Evolutionary conservation across 495 filamentous ascomycete genomes (phyloP).

Genomic region (Penicillium bovifimosum): DNA sequence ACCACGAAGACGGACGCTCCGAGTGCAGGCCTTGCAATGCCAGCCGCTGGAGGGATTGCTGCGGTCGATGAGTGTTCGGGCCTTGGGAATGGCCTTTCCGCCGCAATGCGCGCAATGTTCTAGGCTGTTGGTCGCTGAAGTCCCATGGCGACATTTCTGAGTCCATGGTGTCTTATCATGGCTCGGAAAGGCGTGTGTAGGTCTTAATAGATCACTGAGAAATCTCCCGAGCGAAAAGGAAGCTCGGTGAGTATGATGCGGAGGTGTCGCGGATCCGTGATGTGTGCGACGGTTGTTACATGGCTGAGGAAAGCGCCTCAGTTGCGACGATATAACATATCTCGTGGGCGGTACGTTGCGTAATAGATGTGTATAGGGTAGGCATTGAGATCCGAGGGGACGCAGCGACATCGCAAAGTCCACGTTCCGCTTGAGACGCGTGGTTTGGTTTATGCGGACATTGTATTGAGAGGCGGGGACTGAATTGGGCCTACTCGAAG

Average conservation of each 20-base stretch:
- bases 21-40: constrained; percentile 2
- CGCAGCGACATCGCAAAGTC: constrained; percentile 3
- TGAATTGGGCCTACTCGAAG: neutral
- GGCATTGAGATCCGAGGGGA: neutral
- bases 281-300: neutral
- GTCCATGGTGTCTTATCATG: neutral
- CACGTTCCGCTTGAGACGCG: neutral
- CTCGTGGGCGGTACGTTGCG: neutral
- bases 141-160: neutral
- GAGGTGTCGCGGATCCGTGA: neutral
- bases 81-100: neutral
- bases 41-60: neutral
- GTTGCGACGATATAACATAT: neutral
- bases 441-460: constrained; percentile 1
- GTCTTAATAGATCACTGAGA: neutral
- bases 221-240: neutral
- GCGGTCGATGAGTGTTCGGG: neutral
- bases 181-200: neutral
- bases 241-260: neutral
- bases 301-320: neutral
- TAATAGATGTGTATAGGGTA: neutral
- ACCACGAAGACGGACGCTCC: neutral
- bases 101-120: constrained; percentile 3
- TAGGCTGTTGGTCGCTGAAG: neutral
- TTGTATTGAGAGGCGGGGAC: neutral